Percentiles rank a stretch among this genome's conserved stretches.
These are phyloP conservation scores for Leccinum longicurvipes DNA, from an alignment of 768 basidiomycete species.

Conservation along the genomic window DNA sequence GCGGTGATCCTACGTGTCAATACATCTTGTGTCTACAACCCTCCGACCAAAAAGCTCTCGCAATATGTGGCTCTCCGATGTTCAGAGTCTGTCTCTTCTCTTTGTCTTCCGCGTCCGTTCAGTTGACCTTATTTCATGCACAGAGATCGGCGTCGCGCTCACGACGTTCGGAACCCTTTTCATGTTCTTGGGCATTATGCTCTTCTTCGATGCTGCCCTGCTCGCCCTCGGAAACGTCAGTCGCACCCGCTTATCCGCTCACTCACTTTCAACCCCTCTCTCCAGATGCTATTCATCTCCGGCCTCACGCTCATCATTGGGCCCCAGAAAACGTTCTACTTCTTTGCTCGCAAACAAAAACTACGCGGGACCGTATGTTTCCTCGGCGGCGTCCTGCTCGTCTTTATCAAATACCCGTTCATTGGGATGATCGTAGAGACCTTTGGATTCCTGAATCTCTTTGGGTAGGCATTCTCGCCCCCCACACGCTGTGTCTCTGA, in stretches of 20 bases:
- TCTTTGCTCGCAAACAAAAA: slow-evolving; percentile 96
- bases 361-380: slow-evolving; percentile 87
- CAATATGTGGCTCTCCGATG: slow-evolving; percentile 55
- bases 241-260: neutral
- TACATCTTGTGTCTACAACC: too few relatives aligned
- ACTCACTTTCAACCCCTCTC: slow-evolving; percentile 10
- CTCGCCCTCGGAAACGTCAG: slow-evolving; percentile 96
- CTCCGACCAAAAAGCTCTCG: slow-evolving; percentile 5
- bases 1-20: slow-evolving; percentile 24
- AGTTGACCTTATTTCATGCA: slow-evolving; percentile 5
- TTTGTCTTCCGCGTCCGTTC: neutral
- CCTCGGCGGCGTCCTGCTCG: slow-evolving; percentile 85
- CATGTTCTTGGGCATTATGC: slow-evolving; percentile 93
- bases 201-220: slow-evolving; percentile 95
- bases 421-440: slow-evolving; percentile 91
- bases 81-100: slow-evolving; percentile 37
- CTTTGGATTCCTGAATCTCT: slow-evolving; percentile 95
- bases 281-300: slow-evolving; percentile 88
- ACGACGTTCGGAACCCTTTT: slow-evolving; percentile 94
- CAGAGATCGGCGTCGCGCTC: slow-evolving; percentile 95
- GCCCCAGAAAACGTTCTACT: slow-evolving; percentile 95
- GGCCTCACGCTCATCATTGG: slow-evolving; percentile 97
- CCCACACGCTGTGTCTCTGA: neutral
- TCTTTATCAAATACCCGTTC: slow-evolving; percentile 95
- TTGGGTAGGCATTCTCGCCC: slow-evolving; percentile 58